These are phyloP conservation scores for Podaxis rugospora DNA, from an alignment of 768 basidiomycete species.

Conservation along the genomic window DNA sequence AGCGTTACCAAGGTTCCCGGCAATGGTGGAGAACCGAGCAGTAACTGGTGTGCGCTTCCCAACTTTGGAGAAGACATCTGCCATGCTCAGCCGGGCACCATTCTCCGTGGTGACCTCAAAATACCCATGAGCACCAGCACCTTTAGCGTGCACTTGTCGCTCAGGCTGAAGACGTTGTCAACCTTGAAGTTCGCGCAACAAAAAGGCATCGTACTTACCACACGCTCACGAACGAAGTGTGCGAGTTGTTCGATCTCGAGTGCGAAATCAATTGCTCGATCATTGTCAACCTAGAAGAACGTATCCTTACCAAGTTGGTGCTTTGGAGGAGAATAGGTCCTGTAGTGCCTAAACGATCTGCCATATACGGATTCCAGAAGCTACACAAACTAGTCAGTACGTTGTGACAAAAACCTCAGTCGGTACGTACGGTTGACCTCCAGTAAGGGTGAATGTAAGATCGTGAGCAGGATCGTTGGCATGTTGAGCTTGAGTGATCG, in stretches of 20 bases:
- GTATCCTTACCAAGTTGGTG: conserved; percentile 11
- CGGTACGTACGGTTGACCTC: conserved; percentile 13
- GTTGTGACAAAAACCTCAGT: not conserved
- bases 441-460: conserved; percentile 11
- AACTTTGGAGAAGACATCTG: conserved; percentile 25
- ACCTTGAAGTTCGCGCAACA: not conserved
- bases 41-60: conserved; percentile 28
- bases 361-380: conserved; percentile 12
- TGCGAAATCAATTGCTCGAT: not conserved
- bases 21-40: conserved; percentile 55
- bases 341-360: conserved; percentile 12
- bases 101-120: conserved; percentile 49
- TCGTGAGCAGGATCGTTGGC: conserved; percentile 8
- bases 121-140: conserved; percentile 44
- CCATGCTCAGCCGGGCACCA: conserved; percentile 28
- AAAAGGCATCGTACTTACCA: conserved; percentile 5
- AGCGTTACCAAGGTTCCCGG: conserved; percentile 45
- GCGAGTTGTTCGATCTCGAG: conserved; percentile 15
- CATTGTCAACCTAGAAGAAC: not conserved
- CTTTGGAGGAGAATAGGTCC: conserved; percentile 14
- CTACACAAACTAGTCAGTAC: not conserved
- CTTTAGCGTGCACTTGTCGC: conserved; percentile 31
- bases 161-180: conserved; percentile 19
- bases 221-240: conserved; percentile 17
- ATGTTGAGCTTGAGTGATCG: not conserved